Percentiles rank a stretch among this genome's conserved stretches.
These are phyloP conservation scores for Pyracantha coccinea DNA, from an alignment of 331 rosid genomes.

Conservation along the genomic window DNA sequence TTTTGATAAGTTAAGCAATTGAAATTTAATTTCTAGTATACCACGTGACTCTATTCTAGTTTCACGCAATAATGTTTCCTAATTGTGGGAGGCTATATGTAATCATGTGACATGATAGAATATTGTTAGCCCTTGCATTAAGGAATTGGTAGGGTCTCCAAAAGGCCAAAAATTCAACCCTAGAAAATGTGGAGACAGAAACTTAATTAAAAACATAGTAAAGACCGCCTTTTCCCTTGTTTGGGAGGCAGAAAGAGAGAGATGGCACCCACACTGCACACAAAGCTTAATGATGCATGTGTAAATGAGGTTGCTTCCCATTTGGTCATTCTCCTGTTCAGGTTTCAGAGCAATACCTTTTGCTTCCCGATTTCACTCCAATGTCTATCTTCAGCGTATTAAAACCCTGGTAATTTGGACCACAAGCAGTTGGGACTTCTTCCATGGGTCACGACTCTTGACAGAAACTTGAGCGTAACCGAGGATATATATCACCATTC, in stretches of 20 bases:
- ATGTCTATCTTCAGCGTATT: neutral
- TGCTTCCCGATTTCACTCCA: conserved; percentile 3
- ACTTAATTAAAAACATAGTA: conserved; percentile 1
- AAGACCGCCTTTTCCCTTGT: conserved; percentile 19
- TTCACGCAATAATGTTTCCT: neutral
- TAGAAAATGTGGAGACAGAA: conserved; percentile 25
- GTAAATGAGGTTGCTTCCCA: conserved; percentile 58
- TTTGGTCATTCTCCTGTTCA: conserved; percentile 36
- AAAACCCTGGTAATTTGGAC: neutral
- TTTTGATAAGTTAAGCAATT: too few species aligned
- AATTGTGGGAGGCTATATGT: too few species aligned
- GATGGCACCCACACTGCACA: conserved; percentile 26
- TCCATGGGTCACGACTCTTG: neutral
- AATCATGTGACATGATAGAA: conserved; percentile 16
- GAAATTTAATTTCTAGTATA: too few species aligned
- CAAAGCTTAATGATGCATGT: conserved; percentile 49
- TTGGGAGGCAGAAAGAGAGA: conserved; percentile 21
- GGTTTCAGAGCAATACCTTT: conserved; percentile 31
- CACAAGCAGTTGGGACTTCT: neutral
- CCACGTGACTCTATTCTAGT: neutral
- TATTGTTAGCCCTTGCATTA: conserved; percentile 49
- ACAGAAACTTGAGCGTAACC: neutral
- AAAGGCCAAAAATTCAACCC: conserved; percentile 38
- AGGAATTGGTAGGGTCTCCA: conserved; percentile 75
- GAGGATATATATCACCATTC: neutral